Conservation (phyloP, 163 green algal species). For the Volvox carteri region DNA sequence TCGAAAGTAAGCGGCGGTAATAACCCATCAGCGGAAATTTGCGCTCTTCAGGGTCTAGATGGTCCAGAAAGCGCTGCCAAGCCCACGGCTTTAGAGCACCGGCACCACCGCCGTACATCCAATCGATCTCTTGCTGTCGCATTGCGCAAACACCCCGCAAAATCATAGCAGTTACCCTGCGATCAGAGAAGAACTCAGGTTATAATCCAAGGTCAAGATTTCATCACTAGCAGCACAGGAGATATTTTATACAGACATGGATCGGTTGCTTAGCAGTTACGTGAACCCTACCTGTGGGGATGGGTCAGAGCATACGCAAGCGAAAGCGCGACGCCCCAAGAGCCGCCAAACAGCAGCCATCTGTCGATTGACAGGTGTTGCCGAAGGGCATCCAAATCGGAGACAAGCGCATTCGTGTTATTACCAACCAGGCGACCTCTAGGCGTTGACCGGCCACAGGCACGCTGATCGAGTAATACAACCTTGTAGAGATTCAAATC, state of each 20-base stretch:
- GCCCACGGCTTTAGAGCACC: constrained; percentile 62
- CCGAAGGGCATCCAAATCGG: constrained; percentile 76
- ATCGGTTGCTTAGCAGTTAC: too few relatives aligned
- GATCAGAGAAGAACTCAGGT: neutral
- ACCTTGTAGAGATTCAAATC: constrained; percentile 75
- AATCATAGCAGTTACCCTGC: constrained; percentile 58
- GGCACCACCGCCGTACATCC: constrained; percentile 74
- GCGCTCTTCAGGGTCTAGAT: constrained; percentile 58
- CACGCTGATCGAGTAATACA: constrained; percentile 83
- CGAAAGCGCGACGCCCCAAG: constrained; percentile 73
- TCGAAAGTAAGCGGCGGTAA: constrained; percentile 66
- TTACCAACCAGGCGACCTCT: constrained; percentile 74
- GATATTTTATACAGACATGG: too few relatives aligned
- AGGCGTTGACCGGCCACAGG: constrained; percentile 74
- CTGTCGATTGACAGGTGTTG: constrained; percentile 63
- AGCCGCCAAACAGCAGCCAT: constrained; percentile 77
- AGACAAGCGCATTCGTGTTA: constrained; percentile 74
- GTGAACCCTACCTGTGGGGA: constrained; percentile 36
- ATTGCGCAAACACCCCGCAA: constrained; percentile 77
- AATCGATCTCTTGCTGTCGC: constrained; percentile 70
- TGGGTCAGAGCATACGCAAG: constrained; percentile 68
- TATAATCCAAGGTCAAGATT: neutral
- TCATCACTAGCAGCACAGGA: too few relatives aligned
- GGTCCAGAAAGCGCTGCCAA: constrained; percentile 61
- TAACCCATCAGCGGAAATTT: constrained; percentile 63